Evolutionary conservation across 2,329 filamentous ascomycete genomes (phyloP).

Genomic region (Colletotrichum tofieldiae): DNA sequence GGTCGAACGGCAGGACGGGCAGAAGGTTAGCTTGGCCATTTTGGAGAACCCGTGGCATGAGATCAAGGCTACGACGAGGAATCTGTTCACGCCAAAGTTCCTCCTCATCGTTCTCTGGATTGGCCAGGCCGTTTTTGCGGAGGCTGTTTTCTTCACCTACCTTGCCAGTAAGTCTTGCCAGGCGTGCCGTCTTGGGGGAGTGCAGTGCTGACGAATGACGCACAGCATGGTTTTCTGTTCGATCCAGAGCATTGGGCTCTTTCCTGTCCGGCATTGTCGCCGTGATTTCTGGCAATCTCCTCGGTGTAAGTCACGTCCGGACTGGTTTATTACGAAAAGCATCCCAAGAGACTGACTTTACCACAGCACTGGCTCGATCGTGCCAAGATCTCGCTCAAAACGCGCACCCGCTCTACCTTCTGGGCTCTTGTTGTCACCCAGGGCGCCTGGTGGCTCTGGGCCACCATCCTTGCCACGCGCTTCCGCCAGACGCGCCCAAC

Average conservation of each 20-base stretch:
- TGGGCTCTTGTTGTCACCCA: constrained; percentile 69
- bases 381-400: constrained; percentile 67
- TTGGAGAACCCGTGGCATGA: constrained; percentile 70
- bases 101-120: constrained; percentile 78
- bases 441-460: constrained; percentile 82
- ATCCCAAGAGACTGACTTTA: constrained; percentile 37
- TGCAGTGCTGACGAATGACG: constrained; percentile 15
- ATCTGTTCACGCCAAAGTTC: constrained; percentile 75
- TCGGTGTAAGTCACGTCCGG: constrained; percentile 64
- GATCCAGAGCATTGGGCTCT: constrained; percentile 78
- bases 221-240: constrained; percentile 78
- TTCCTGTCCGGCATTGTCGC: constrained; percentile 80
- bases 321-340: neutral
- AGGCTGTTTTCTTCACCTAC: constrained; percentile 82
- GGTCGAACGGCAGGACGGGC: constrained; percentile 77
- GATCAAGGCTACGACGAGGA: constrained; percentile 70
- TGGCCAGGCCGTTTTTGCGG: constrained; percentile 78
- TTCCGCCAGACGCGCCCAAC: constrained; percentile 71
- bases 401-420: constrained; percentile 70
- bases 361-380: constrained; percentile 70
- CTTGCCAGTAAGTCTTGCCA: constrained; percentile 58
- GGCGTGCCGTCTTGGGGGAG: constrained; percentile 41
- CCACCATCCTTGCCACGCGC: constrained; percentile 74
- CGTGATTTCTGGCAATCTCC: constrained; percentile 75
- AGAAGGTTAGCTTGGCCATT: constrained; percentile 73